Evolutionary conservation across 768 basidiomycete genomes (phyloP).

Genomic region (Tricholoma flavovirens): DNA sequence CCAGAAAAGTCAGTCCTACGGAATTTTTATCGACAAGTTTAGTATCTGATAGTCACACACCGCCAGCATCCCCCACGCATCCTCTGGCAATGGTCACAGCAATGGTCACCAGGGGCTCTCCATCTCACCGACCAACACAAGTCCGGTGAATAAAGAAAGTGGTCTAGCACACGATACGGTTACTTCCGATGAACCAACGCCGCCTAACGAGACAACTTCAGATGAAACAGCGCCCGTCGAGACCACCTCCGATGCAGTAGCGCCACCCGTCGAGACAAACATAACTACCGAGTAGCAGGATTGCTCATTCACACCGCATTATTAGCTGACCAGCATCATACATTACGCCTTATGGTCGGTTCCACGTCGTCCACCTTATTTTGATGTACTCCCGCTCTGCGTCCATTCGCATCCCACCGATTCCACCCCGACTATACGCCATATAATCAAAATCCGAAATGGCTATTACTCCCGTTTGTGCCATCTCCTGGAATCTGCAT

Average conservation of each 20-base stretch:
- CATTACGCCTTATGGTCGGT: slow-evolving; percentile 12
- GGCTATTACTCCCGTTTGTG: slow-evolving; percentile 27
- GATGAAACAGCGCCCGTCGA: background rate
- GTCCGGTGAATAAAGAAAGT: slow-evolving; percentile 62
- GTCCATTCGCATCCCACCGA: slow-evolving; percentile 17
- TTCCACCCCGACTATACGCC: slow-evolving; percentile 16
- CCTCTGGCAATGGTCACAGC: slow-evolving; percentile 44
- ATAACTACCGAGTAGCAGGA: slow-evolving; percentile 11
- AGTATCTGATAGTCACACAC: background rate
- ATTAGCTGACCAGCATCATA: slow-evolving; percentile 11
- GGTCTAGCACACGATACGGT: slow-evolving; percentile 37
- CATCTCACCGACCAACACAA: slow-evolving; percentile 69
- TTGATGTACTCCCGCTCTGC: slow-evolving; percentile 8
- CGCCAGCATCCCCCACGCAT: slow-evolving; percentile 86
- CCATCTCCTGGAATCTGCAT: slow-evolving; percentile 33
- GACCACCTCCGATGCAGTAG: background rate
- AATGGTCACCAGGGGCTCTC: slow-evolving; percentile 55
- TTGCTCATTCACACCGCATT: background rate
- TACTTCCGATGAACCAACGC: slow-evolving; percentile 20
- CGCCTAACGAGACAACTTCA: background rate
- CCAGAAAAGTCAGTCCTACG: slow-evolving; percentile 77
- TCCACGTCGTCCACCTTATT: slow-evolving; percentile 10
- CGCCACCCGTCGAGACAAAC: background rate
- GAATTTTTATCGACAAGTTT: background rate
- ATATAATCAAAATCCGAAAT: slow-evolving; percentile 16